Percentiles rank a stretch among this genome's conserved stretches.
Evolutionary conservation across 208 protist genomes (phyloP).

Genomic region (Naegleria lovaniensis): DNA sequence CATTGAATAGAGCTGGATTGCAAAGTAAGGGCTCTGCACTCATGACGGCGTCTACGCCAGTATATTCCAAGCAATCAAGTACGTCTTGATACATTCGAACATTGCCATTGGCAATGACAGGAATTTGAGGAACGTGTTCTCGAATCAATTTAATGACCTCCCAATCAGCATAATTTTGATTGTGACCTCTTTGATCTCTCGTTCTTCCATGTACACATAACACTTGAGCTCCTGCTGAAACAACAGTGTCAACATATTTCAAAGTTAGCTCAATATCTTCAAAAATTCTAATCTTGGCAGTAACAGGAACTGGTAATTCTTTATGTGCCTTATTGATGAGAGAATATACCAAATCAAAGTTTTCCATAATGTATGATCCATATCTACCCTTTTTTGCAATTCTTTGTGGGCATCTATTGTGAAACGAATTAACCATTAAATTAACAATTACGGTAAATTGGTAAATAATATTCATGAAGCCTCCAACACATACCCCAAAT

Average conservation of each 20-base stretch:
- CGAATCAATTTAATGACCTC: conserved; percentile 56
- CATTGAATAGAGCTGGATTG: conserved; percentile 65
- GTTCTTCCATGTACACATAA: conserved; percentile 75
- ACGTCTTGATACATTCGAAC: conserved; percentile 64
- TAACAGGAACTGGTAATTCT: conserved; percentile 70
- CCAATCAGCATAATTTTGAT: conserved; percentile 58
- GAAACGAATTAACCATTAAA: too few relatives aligned
- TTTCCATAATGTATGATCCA: conserved; percentile 71
- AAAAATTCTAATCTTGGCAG: conserved; percentile 81
- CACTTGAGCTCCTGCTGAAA: conserved; percentile 65
- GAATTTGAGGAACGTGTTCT: conserved; percentile 50
- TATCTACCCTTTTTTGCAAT: conserved; percentile 79
- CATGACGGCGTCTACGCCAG: conserved; percentile 68
- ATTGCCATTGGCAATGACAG: conserved; percentile 78
- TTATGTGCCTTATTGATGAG: not conserved
- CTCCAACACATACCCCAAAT: conserved; percentile 37
- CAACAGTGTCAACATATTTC: conserved; percentile 69
- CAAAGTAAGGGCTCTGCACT: conserved; percentile 72
- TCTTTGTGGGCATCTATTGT: conserved; percentile 66
- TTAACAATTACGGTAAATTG: too few relatives aligned
- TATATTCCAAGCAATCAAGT: conserved; percentile 44
- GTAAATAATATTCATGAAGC: too few relatives aligned
- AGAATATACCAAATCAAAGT: not conserved
- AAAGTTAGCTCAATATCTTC: conserved; percentile 67
- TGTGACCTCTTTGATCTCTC: conserved; percentile 61